phyloP scores from a whole-genome alignment of 2,329 filamentous ascomycete species.

The Curvularia sp. region DNA sequence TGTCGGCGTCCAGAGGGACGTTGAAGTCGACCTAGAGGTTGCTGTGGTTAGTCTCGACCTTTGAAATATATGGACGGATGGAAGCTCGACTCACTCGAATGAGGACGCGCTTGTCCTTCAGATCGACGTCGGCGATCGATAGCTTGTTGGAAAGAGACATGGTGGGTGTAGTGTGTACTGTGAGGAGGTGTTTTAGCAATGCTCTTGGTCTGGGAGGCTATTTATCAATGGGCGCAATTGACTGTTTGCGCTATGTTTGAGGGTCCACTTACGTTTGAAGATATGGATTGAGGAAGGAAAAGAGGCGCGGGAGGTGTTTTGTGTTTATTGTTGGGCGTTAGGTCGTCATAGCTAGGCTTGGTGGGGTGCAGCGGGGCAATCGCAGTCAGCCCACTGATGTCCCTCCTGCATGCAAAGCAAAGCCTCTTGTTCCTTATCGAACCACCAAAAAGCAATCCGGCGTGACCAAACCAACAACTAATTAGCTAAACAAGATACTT shows the following conservation, averaged over 20 bases:
- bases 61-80: constrained; percentile 22
- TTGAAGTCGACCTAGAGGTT: constrained; percentile 92
- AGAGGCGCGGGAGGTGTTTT: constrained; percentile 20
- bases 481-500: constrained; percentile 20
- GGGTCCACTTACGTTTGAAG: constrained; percentile 28
- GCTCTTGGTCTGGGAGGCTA: not conserved
- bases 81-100: constrained; percentile 76
- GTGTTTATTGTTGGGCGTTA: constrained; percentile 32
- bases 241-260: constrained; percentile 10
- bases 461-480: constrained; percentile 11
- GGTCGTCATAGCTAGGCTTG: constrained; percentile 32
- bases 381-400: constrained; percentile 10
- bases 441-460: constrained; percentile 34
- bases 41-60: constrained; percentile 18
- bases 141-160: constrained; percentile 99
- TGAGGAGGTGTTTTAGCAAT: constrained; percentile 3
- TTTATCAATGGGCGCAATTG: constrained; percentile 5
- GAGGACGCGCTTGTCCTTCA: constrained; percentile 97
- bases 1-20: constrained; percentile 90
- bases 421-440: constrained; percentile 31
- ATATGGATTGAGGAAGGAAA: constrained; percentile 18
- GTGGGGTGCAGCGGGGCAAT: constrained; percentile 30
- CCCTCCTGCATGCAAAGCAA: constrained; percentile 17
- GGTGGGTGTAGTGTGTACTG: constrained; percentile 15
- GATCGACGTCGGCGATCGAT: constrained; percentile 91